Evolutionary conservation across 169 alveolate genomes (phyloP).

Genomic region (Amoebophrya sp.): DNA sequence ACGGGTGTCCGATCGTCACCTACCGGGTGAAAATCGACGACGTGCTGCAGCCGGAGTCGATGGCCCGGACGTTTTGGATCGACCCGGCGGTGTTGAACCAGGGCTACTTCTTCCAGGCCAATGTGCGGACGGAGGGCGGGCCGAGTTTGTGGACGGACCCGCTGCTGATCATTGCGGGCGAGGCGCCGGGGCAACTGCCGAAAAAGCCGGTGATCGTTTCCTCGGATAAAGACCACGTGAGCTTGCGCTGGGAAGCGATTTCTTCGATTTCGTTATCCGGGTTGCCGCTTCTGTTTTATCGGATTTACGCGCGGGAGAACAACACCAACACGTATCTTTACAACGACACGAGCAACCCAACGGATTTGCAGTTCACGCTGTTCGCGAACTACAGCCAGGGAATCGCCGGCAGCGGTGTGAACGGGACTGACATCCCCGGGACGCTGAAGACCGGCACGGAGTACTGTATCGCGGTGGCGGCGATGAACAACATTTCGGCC

Average conservation of each 20-base stretch:
- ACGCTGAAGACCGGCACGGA: not conserved
- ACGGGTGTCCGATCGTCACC: not conserved
- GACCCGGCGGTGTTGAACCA: not conserved
- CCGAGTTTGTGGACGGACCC: not conserved
- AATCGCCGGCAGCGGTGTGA: not conserved
- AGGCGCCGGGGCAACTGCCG: not conserved
- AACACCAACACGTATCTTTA: not conserved
- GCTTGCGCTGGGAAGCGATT: not conserved
- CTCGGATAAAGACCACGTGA: not conserved
- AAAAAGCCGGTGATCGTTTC: not conserved
- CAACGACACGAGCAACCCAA: not conserved
- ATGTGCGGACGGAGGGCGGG: not conserved
- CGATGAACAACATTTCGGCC: not conserved
- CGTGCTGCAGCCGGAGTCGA: not conserved
- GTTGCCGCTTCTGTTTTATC: not conserved
- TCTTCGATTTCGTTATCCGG: not conserved
- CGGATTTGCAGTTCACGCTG: not conserved
- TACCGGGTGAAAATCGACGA: not conserved
- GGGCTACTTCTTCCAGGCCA: not conserved
- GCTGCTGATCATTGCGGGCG: conserved; percentile 7
- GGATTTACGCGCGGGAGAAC: not conserved
- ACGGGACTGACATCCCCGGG: conserved; percentile 10
- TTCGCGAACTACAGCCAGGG: not conserved
- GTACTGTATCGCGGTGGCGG: conserved; percentile 1
- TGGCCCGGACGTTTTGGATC: conserved; percentile 6